Conservation (phyloP, 2,329 filamentous ascomycete species). For the Didymella segeticola region DNA sequence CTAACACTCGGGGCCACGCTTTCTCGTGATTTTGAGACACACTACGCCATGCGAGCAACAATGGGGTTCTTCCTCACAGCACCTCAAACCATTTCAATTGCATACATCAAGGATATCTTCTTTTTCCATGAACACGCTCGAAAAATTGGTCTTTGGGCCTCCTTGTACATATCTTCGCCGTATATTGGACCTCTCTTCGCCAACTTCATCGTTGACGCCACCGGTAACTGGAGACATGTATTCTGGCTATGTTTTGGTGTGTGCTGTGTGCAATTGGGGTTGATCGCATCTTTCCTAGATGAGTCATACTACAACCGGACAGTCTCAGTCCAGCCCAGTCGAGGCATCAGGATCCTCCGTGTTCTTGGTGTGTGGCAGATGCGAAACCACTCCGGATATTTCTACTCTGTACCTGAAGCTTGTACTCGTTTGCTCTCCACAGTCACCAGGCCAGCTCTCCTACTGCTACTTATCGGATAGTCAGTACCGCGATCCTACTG, state of each 20-base stretch:
- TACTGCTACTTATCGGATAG: not conserved
- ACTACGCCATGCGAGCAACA: slow-evolving; percentile 34
- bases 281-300: slow-evolving; percentile 1
- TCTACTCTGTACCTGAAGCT: not conserved
- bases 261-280: not conserved
- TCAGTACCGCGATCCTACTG: not conserved
- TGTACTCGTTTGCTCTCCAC: not conserved
- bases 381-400: slow-evolving; percentile 1
- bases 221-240: slow-evolving; percentile 14
- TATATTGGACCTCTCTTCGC: slow-evolving; percentile 32
- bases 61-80: slow-evolving; percentile 37
- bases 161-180: slow-evolving; percentile 24
- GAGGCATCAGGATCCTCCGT: not conserved
- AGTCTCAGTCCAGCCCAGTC: not conserved
- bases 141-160: slow-evolving; percentile 35
- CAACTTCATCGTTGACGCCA: slow-evolving; percentile 18
- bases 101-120: slow-evolving; percentile 42
- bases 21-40: slow-evolving; percentile 23
- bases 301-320: not conserved
- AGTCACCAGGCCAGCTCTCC: not conserved
- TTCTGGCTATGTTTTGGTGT: slow-evolving; percentile 16
- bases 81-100: slow-evolving; percentile 26
- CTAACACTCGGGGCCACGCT: slow-evolving; percentile 26
- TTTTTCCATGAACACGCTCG: slow-evolving; percentile 42
- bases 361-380: slow-evolving; percentile 12